Evolutionary conservation across 805 yeast species (phyloP).

Genomic region (Teunomyces cretensis): DNA sequence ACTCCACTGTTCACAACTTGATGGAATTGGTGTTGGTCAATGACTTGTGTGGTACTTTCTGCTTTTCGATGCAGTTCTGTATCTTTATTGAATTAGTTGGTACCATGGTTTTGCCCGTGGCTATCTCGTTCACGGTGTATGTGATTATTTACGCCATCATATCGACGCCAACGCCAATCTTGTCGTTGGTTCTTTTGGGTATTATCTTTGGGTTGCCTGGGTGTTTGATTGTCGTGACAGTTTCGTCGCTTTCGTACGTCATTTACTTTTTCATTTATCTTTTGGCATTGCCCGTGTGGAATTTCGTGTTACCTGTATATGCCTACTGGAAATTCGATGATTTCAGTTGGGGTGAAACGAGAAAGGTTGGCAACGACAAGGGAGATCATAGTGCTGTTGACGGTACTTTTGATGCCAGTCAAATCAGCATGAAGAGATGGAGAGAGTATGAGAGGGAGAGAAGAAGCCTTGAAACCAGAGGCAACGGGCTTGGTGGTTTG

Average conservation of each 20-base stretch:
- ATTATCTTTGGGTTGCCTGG: constrained; percentile 87
- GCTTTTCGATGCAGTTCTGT: constrained; percentile 93
- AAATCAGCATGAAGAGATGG: constrained; percentile 91
- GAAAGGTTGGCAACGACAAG: constrained; percentile 65
- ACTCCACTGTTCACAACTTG: constrained; percentile 89
- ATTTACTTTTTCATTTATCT: constrained; percentile 79
- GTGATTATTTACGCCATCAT: constrained; percentile 71
- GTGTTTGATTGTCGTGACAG: constrained; percentile 73
- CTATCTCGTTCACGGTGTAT: constrained; percentile 78
- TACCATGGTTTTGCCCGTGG: constrained; percentile 85
- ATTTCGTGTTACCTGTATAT: constrained; percentile 80
- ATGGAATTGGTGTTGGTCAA: constrained; percentile 82
- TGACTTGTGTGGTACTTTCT: constrained; percentile 91
- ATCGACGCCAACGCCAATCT: constrained; percentile 69
- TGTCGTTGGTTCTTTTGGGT: constrained; percentile 75
- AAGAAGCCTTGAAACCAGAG: constrained; percentile 28
- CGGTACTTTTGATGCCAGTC: constrained; percentile 90
- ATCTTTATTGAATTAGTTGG: constrained; percentile 82
- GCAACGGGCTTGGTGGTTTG: constrained; percentile 13
- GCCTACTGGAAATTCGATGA: constrained; percentile 96
- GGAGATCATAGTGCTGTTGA: constrained; percentile 65
- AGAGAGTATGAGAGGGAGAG: constrained; percentile 83
- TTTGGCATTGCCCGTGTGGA: constrained; percentile 89
- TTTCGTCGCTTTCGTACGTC: constrained; percentile 68
- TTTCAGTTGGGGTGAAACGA: constrained; percentile 94